Evolutionary conservation across 108 stramenopile species (phyloP), one percentile per base, ranked within the genome.

Genomic region (Cyclotella baltica): DNA sequence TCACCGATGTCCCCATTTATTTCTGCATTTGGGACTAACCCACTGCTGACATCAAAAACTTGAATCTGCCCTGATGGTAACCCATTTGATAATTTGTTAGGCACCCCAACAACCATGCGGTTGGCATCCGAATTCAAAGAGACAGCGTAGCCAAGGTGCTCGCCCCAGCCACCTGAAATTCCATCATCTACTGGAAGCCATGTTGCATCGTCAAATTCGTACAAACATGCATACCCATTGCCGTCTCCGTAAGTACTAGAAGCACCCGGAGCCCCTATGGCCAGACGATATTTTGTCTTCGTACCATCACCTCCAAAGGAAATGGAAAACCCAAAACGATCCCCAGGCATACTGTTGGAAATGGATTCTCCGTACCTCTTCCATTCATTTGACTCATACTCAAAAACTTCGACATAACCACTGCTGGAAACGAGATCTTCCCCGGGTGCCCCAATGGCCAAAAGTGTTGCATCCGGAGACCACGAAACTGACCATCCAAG

Each of bases 401-500:
- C 23, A 46, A 77, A 88, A 65, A 88, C 77, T 66, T 72, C 76
- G 13, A 90, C 90, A 53, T 89, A 91, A 20, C 93, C 93, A 36
- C 86, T 83, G 37, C 68, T 55, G 20, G 38, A 55, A 38, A 69
- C 62, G 35, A 56, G 53, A 36, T 76, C 75, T 53, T 62, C 47
- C 20, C 38, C 51, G 8, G 93, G 93, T 36, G 83, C 78, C 52
- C 83, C 83, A 16, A 80, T 37, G 58, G 79, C 83, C n/a, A 83
- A 40, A 69, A 71, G 51, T 47, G 23, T 50, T 20, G 70, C 70
- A 62, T 75, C 58, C 36, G 78, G 75, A 25, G 83, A 83, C 18
- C 73, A 59, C 31, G 83, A 80, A n/a, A 83, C 73, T 15, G 83
- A 68, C 83, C 83, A 83, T 9, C 83, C 83, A 38, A 83, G 67